Evolutionary conservation across 2,329 filamentous ascomycete genomes (phyloP).

Genomic region (Huntiella omanensis): DNA sequence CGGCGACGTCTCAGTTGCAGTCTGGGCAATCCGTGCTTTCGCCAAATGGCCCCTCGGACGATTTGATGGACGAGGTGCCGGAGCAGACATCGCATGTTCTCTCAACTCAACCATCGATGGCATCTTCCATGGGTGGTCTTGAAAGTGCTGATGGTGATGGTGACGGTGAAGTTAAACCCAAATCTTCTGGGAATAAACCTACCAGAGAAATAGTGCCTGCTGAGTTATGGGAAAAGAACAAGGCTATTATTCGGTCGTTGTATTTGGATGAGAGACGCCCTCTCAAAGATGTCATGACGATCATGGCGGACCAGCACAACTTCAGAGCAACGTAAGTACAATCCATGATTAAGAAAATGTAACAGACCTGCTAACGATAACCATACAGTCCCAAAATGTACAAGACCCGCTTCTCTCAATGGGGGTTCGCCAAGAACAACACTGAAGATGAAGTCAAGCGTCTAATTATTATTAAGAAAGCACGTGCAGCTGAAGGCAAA

Average conservation of each 20-base stretch:
- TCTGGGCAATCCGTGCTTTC: constrained; percentile 7
- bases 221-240: constrained; percentile 29
- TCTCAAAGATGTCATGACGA: constrained; percentile 32
- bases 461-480: constrained; percentile 31
- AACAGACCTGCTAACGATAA: not conserved
- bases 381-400: constrained; percentile 32
- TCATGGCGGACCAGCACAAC: constrained; percentile 29
- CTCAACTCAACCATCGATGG: not conserved
- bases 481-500: constrained; percentile 33
- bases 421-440: constrained; percentile 36
- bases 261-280: constrained; percentile 31
- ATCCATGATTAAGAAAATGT: not conserved
- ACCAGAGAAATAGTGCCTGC: constrained; percentile 25
- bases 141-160: not conserved
- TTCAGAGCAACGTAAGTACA: constrained; percentile 30
- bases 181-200: constrained; percentile 5
- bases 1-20: constrained; percentile 11
- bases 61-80: constrained; percentile 13
- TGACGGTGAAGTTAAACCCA: not conserved
- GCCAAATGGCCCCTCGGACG: not conserved
- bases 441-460: constrained; percentile 33
- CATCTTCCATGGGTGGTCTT: not conserved
- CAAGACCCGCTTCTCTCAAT: constrained; percentile 35
- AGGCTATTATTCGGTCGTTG: constrained; percentile 25
- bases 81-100: constrained; percentile 1